Percentiles rank a stretch among this genome's conserved stretches.
Conservation (phyloP, 805 yeast species). For the Ogataea glucozyma region DNA sequence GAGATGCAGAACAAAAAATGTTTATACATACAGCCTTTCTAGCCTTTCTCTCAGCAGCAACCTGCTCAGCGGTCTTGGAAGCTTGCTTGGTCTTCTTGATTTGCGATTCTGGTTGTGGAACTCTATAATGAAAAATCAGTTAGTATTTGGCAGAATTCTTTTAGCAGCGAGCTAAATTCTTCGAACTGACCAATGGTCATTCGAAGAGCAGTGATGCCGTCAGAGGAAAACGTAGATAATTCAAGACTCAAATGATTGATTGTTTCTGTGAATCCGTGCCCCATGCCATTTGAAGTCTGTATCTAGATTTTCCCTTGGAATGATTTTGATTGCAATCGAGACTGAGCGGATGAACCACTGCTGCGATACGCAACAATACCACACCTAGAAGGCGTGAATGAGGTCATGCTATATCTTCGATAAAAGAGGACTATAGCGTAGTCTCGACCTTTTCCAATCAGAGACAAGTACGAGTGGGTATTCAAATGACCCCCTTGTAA, state of each 20-base stretch:
- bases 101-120: conserved; percentile 77
- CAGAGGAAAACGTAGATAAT: conserved; percentile 36
- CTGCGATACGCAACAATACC: conserved; percentile 31
- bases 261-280: conserved; percentile 3
- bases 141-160: conserved; percentile 18
- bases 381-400: conserved; percentile 24
- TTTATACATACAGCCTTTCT: conserved; percentile 74
- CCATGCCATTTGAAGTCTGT: conserved; percentile 8
- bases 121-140: conserved; percentile 36
- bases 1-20: conserved; percentile 7
- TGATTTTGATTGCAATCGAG: conserved; percentile 30
- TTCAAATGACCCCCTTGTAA: conserved; percentile 28
- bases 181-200: conserved; percentile 35
- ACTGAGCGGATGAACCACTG: neutral
- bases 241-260: conserved; percentile 9
- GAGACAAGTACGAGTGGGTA: conserved; percentile 36
- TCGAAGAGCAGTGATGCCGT: conserved; percentile 29
- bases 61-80: conserved; percentile 73
- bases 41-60: conserved; percentile 77
- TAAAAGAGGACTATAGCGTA: conserved; percentile 30
- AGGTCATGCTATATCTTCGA: conserved; percentile 23
- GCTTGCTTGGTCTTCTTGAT: conserved; percentile 79
- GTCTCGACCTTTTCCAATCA: conserved; percentile 25
- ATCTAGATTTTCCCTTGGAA: conserved; percentile 37
- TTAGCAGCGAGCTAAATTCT: conserved; percentile 8